Base-by-base conservation (phyloP, 2,329 filamentous ascomycete genomes). In the Aureobasidium sp. region DNA sequence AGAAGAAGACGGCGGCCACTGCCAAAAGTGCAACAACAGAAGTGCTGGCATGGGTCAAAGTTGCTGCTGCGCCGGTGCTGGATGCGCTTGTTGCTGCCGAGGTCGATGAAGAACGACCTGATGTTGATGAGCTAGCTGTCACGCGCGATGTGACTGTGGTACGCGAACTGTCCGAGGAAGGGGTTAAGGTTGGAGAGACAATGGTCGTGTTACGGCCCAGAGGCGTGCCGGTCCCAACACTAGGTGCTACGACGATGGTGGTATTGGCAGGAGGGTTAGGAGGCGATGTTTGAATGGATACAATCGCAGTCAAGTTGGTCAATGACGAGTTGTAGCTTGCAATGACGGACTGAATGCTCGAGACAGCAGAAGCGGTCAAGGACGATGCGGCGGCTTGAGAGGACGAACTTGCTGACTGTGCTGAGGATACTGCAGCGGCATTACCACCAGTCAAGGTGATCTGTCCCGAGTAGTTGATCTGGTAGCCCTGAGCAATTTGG, bases 381-480 rank as follows among this genome's bases (percentile, higher is more conserved):
- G 48, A 51, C 12, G 48, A 51, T 34, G 12, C 25, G 14, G 32
- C 37, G 14, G 25, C 37, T 19, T 30, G 17, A 6, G 48, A 30
- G 2, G 48, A 51, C 25, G 48, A 51, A 25, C 17, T 51, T 25
- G 54, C 58, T 45, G 54, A 63, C 58, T 49, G 25, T 21, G 57
- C 56, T 24, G 56, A 63, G 32, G 56, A 55, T 27, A 65, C 59
- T 34, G 60, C 48, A 10, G 55, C 37, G 49, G 59, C 59, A 53
- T 62, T 59, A 35, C 66, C 68, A 35, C 72, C 72, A 30, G 67
- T 64, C 40, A 79, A 63, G 27, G 63, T 61, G 64, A 83, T 71
- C 25, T 72, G 72, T 39, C 73, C 76, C 40, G 74, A 78, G 70
- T 81, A 83, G 70, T 84, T 84, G 64, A 70, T 62, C 44, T 69